phyloP scores from a whole-genome alignment of 768 basidiomycete genomes.

The Daedaleopsis nitida region DNA sequence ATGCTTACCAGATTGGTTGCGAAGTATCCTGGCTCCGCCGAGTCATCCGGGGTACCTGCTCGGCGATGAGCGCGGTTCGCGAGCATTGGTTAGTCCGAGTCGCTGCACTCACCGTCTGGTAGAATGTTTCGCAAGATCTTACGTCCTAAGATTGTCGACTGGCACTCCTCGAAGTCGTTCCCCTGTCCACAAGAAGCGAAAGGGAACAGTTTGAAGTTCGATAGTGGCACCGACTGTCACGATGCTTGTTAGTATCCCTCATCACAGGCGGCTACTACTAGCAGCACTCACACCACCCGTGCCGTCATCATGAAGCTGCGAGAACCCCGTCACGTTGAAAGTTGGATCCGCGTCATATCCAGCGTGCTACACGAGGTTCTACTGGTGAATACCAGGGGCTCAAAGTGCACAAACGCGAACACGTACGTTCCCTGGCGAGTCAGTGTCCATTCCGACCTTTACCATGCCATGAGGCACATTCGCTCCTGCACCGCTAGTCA shows the following conservation, averaged over 20 bases:
- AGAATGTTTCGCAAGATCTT: conserved; percentile 52
- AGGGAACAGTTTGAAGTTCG: conserved; percentile 65
- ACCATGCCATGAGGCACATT: conserved; percentile 56
- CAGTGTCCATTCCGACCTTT: conserved; percentile 68
- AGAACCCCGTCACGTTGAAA: conserved; percentile 54
- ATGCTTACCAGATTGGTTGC: conserved; percentile 54
- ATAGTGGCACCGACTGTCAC: conserved; percentile 43
- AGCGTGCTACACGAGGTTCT: conserved; percentile 32
- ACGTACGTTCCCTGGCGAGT: conserved; percentile 39
- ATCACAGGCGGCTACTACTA: background rate
- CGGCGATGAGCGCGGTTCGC: background rate
- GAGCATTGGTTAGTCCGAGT: background rate
- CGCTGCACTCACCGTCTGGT: conserved; percentile 44
- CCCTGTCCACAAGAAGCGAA: conserved; percentile 44
- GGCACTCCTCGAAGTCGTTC: conserved; percentile 50
- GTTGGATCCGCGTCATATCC: conserved; percentile 40
- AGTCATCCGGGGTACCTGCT: conserved; percentile 58
- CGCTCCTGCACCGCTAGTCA: conserved; percentile 36
- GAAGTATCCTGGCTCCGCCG: conserved; percentile 68
- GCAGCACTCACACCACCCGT: conserved; percentile 54
- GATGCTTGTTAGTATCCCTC: background rate
- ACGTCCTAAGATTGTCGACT: conserved; percentile 46
- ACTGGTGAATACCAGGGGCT: conserved; percentile 31
- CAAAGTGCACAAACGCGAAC: conserved; percentile 29
- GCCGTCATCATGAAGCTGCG: conserved; percentile 63